Percentiles rank a stretch among this genome's conserved stretches.
Conservation (phyloP, 2,329 filamentous ascomycete species). For the Didymellaceae sp. region DNA sequence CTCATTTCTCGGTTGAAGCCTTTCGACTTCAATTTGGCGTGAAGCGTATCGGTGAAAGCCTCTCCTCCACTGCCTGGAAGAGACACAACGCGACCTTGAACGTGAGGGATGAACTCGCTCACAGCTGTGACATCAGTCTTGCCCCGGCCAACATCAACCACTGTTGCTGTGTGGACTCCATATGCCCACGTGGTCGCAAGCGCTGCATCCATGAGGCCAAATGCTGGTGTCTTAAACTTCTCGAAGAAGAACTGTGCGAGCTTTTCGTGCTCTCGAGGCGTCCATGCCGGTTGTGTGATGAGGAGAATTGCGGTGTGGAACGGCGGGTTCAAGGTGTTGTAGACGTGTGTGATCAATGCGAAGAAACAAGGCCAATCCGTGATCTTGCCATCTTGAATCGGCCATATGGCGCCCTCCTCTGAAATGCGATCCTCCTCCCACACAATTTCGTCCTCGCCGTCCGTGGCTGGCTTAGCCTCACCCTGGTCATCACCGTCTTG, state of each 20-base stretch:
- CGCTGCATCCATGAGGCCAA: constrained; percentile 88
- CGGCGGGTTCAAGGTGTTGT: constrained; percentile 85
- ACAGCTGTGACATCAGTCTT: constrained; percentile 95
- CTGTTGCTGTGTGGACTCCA: constrained; percentile 78
- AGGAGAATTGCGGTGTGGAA: constrained; percentile 95
- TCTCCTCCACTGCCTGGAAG: constrained; percentile 80
- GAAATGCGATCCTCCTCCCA: constrained; percentile 90
- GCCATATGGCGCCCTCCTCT: constrained; percentile 88
- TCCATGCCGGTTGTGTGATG: constrained; percentile 89
- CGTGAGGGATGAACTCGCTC: constrained; percentile 78
- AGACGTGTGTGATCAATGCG: constrained; percentile 89
- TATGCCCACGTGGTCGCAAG: constrained; percentile 83
- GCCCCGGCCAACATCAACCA: constrained; percentile 88
- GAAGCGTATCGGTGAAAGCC: constrained; percentile 77
- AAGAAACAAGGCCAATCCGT: constrained; percentile 92
- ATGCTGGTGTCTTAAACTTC: constrained; percentile 91
- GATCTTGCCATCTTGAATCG: constrained; percentile 80
- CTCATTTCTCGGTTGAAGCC: constrained; percentile 68
- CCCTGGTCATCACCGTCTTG: constrained; percentile 24
- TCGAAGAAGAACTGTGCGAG: constrained; percentile 96
- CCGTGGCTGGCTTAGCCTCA: constrained; percentile 38
- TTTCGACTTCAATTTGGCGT: constrained; percentile 67
- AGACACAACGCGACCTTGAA: constrained; percentile 67
- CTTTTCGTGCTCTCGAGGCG: constrained; percentile 81
- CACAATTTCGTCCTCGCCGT: constrained; percentile 65